Percentiles rank a stretch among this genome's conserved stretches.
phyloP scores from a whole-genome alignment of 352 stramenopile genomes.

The Elongisporangium undulatum region DNA sequence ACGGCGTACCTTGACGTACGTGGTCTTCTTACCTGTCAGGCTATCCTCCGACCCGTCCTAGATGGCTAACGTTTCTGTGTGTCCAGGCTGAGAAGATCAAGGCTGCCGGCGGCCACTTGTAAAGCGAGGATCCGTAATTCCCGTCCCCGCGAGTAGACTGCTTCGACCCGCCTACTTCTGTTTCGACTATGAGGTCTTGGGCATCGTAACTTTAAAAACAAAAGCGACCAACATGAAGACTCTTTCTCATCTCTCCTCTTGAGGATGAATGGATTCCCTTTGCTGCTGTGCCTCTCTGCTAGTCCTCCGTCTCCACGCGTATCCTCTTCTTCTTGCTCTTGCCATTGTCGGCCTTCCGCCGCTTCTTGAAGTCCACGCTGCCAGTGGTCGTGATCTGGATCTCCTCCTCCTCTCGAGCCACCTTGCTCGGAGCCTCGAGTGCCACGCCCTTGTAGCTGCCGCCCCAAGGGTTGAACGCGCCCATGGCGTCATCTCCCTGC shows the following conservation, averaged over 20 bases:
- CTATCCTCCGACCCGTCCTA: background rate
- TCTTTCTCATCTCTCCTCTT: background rate
- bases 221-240: conserved; percentile 13
- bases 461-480: conserved; percentile 79
- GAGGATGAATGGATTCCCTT: conserved; percentile 2
- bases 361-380: conserved; percentile 77
- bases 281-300: conserved; percentile 18
- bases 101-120: conserved; percentile 70
- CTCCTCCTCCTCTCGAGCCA: conserved; percentile 31
- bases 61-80: background rate
- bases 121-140: conserved; percentile 20
- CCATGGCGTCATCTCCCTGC: conserved; percentile 70
- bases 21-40: background rate
- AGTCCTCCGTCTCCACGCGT: conserved; percentile 48
- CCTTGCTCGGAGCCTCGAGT: conserved; percentile 27
- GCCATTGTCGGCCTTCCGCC: conserved; percentile 12
- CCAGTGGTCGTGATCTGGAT: conserved; percentile 44
- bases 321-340: conserved; percentile 64
- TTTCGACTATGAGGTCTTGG: conserved; percentile 2
- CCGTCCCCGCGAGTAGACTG: conserved; percentile 2
- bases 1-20: conserved; percentile 82
- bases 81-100: conserved; percentile 80
- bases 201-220: conserved; percentile 21
- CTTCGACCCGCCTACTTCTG: conserved; percentile 4
- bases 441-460: conserved; percentile 82